Evolutionary conservation across 192 early-diverging fungal species (phyloP), one percentile per base, ranked within the genome.

Genomic region (Obelidium mucronatum): DNA sequence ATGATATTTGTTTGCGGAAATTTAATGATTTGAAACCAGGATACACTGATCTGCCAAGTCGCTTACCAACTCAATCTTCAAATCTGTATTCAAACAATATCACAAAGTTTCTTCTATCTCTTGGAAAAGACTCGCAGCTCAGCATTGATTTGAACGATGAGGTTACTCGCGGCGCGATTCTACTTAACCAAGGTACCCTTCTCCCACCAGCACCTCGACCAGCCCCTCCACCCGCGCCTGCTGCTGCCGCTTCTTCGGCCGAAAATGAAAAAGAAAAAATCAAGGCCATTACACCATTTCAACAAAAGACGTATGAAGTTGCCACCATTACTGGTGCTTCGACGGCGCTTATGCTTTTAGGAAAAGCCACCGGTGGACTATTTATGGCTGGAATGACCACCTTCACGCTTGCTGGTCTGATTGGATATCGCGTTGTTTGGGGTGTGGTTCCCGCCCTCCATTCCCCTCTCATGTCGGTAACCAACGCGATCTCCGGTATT

Each of bases 71-170:
- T 19, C 80, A 81, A 52, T 81, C 80, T 22, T 81, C 78, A 5
- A 81, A 75, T 19, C 78, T 81, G 8, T 81, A 81, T 59, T 81
- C 80, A 15, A 81, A 81, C 78, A 81, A 81, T 74, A 81, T 81
- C 1, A 75, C 73, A 30, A 78, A 81, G 66, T 81, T 80, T 53
- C 63, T 81, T 8, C 72, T 81, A 4, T 79, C 77, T 24, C n/a
- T 80, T 28, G 73, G 59, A n/a, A 34, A 40, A 19, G 44, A 80
- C 15, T 42, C 61, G 22, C 69, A 74, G 37, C 44, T 36, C 71
- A 3, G 37, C 48, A 69, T 81, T n/a, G 73, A 81, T 59, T n/a
- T 76, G 6, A 55, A 64, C 3, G 80, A 81, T 40, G 80, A 81
- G 44, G 80, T 81, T 22, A 71, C 56, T 31, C 76, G 80, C 26